Evolutionary conservation across 192 early-diverging fungal genomes (phyloP).

Genomic region (Backusella luteola): DNA sequence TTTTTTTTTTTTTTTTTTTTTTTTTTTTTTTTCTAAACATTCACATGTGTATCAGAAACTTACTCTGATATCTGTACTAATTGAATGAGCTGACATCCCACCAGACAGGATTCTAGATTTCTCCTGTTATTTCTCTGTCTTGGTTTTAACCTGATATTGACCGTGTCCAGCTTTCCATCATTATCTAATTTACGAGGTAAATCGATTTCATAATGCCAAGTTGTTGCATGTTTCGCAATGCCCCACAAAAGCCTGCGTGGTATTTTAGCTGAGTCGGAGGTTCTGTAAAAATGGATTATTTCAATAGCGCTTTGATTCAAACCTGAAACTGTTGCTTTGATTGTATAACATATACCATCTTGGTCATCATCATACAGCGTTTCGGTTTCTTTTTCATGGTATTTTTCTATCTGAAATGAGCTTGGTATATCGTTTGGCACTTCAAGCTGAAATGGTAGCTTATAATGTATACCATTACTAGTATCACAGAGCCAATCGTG

Average conservation of each 20-base stretch:
- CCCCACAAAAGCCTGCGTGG: constrained; percentile 11
- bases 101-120: neutral
- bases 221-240: constrained; percentile 5
- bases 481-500: neutral
- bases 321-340: neutral
- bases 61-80: constrained; percentile 1
- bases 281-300: neutral
- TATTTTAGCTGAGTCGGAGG: neutral
- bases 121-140: neutral
- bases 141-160: neutral
- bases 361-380: neutral
- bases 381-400: neutral
- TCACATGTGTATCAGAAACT: neutral
- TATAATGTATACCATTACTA: neutral
- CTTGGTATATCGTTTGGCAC: neutral
- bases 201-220: constrained; percentile 10
- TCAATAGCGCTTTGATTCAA: neutral
- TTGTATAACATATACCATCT: neutral
- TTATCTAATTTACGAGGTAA: constrained; percentile 2
- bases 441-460: neutral
- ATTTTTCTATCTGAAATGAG: neutral
- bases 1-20: no score
- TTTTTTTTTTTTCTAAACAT: neutral
- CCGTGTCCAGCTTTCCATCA: neutral
- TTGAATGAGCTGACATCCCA: constrained; percentile 10